A percentile compares a stretch with the other conserved stretches of the same genome.
Evolutionary conservation across 306 rosid genomes (phyloP).

Genomic region (Benincasa hispida): DNA sequence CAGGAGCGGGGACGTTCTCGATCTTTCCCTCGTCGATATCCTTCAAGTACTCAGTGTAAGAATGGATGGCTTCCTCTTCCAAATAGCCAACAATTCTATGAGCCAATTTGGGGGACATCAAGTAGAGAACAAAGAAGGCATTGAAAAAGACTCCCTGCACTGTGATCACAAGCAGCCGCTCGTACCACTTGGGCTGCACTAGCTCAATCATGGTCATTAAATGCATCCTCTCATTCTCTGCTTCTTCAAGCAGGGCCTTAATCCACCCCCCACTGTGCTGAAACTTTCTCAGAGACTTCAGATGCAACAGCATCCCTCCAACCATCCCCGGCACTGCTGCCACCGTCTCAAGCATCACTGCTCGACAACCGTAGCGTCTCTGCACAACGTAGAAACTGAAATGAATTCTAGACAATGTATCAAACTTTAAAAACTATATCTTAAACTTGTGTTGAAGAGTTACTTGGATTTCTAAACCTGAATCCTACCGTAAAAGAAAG

Average conservation of each 20-base stretch:
- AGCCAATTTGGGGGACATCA: conserved; percentile 51
- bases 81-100: conserved; percentile 65
- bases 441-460: not conserved
- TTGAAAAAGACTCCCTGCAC: conserved; percentile 86
- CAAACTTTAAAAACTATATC: not conserved
- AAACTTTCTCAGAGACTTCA: conserved; percentile 45
- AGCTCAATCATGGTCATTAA: conserved; percentile 68
- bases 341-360: conserved; percentile 63
- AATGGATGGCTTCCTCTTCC: conserved; percentile 58
- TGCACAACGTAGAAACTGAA: not conserved
- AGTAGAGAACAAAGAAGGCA: conserved; percentile 41
- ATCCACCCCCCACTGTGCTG: conserved; percentile 71
- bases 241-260: conserved; percentile 75
- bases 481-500: not conserved
- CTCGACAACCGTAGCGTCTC: conserved; percentile 62
- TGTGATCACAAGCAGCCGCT: conserved; percentile 44
- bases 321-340: conserved; percentile 81
- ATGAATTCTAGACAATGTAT: not conserved
- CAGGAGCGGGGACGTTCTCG: conserved; percentile 70
- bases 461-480: not conserved
- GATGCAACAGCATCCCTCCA: conserved; percentile 62
- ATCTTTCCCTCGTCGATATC: conserved; percentile 47
- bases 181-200: conserved; percentile 66
- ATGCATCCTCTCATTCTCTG: conserved; percentile 89
- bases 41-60: conserved; percentile 44